Percentiles rank a stretch among this genome's conserved stretches.
Evolutionary conservation across 1,284 basidiomycete genomes (phyloP).

Genomic region (Rhodofomes roseus): DNA sequence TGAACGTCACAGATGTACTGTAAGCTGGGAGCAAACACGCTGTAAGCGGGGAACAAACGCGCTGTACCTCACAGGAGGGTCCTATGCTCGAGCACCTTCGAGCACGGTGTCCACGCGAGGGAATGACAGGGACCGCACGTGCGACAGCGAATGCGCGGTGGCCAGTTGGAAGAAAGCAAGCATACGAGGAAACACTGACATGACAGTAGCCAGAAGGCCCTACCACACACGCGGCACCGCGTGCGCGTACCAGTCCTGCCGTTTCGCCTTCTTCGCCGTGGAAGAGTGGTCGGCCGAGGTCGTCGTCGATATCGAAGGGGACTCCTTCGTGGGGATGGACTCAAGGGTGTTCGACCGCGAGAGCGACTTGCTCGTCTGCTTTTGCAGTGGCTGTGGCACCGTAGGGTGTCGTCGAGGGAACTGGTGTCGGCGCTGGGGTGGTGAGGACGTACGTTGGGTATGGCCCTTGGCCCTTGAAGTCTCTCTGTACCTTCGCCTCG

Average conservation of each 20-base stretch:
- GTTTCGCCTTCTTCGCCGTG: conserved; percentile 29
- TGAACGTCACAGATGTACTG: no score
- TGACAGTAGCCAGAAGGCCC: conserved; percentile 6
- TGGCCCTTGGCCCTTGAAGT: conserved; percentile 53
- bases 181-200: not conserved
- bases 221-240: conserved; percentile 48
- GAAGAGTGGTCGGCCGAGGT: conserved; percentile 8
- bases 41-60: no score
- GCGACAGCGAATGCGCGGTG: not conserved
- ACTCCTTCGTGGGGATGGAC: not conserved
- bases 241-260: conserved; percentile 39
- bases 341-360: conserved; percentile 6
- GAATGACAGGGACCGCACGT: not conserved
- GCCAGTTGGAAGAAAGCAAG: not conserved
- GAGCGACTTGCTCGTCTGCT: conserved; percentile 24
- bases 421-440: conserved; percentile 48
- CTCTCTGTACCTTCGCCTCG: conserved; percentile 55
- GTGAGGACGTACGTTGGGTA: conserved; percentile 60
- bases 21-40: no score
- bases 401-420: conserved; percentile 42
- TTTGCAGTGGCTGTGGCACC: conserved; percentile 16
- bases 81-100: not conserved
- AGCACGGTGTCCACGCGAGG: not conserved
- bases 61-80: no score
- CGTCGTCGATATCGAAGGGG: not conserved